A percentile compares a stretch with the other conserved stretches of the same genome.
phyloP scores from a whole-genome alignment of 2,329 filamentous ascomycete species.

The Aspergillus sp. region DNA sequence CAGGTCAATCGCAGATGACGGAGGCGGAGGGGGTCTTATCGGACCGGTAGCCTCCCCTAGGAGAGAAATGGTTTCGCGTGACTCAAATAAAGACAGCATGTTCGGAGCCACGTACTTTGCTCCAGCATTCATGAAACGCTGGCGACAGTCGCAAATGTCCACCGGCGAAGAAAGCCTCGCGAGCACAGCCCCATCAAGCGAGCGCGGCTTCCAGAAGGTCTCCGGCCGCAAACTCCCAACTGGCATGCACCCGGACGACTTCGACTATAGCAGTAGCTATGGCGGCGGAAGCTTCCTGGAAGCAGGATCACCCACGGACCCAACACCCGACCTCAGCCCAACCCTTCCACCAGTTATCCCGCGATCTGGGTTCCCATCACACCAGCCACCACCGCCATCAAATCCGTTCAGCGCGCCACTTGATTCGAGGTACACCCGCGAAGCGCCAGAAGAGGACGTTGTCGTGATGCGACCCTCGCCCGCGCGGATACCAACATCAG shows the following conservation, averaged over 20 bases:
- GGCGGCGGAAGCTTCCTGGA: constrained; percentile 33
- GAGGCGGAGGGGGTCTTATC: neutral
- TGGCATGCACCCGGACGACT: constrained; percentile 47
- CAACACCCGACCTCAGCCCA: constrained; percentile 27
- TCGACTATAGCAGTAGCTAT: constrained; percentile 40
- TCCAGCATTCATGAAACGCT: constrained; percentile 42
- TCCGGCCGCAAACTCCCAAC: constrained; percentile 50
- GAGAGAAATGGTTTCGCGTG: constrained; percentile 36
- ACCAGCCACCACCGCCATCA: constrained; percentile 31
- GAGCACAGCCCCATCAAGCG: constrained; percentile 34
- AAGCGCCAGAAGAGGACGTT: constrained; percentile 29
- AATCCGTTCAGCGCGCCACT: constrained; percentile 31
- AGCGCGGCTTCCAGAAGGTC: constrained; percentile 51
- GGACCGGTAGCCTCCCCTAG: constrained; percentile 1
- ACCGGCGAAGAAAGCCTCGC: constrained; percentile 35
- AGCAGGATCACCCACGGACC: constrained; percentile 24
- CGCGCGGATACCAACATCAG: constrained; percentile 43
- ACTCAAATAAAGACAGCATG: constrained; percentile 39
- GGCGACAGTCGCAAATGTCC: constrained; percentile 39
- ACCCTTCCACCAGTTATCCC: constrained; percentile 26
- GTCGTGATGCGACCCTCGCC: constrained; percentile 44
- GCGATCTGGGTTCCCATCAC: constrained; percentile 21
- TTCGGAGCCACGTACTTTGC: constrained; percentile 40
- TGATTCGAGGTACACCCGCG: constrained; percentile 32
- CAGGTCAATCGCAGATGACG: neutral